Percentiles rank a stretch among this genome's conserved stretches.
These are phyloP conservation scores for Hansfordia pulvinata DNA, from an alignment of 2,329 filamentous ascomycete genomes.

Conservation along the genomic window DNA sequence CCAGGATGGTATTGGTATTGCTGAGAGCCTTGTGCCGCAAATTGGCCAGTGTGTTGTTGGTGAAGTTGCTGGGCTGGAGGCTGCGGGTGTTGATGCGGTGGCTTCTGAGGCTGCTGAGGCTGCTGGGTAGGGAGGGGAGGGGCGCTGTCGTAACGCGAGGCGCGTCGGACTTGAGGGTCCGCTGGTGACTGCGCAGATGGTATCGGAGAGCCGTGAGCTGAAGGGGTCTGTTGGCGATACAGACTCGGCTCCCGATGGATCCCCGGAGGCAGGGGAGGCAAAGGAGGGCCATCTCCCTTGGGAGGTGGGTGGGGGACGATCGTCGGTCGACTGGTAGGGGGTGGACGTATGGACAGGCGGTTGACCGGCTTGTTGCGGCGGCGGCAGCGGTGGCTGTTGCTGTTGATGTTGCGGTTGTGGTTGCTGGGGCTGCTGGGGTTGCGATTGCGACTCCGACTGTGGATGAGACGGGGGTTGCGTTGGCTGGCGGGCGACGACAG, in stretches of 20 bases:
- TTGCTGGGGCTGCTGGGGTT: slow-evolving; percentile 13
- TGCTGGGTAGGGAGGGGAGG: slow-evolving; percentile 16
- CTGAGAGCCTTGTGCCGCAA: too few relatives aligned
- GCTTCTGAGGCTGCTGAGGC: slow-evolving; percentile 9
- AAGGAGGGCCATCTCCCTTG: slow-evolving; percentile 13
- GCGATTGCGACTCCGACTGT: slow-evolving; percentile 18
- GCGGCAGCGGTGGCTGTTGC: slow-evolving; percentile 17
- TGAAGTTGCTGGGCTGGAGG: slow-evolving; percentile 14
- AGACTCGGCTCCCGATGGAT: slow-evolving; percentile 12
- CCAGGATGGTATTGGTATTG: too few relatives aligned
- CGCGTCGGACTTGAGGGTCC: slow-evolving; percentile 10
- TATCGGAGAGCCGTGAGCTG: too few relatives aligned
- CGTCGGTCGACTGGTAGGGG: too few relatives aligned
- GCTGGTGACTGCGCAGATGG: slow-evolving; percentile 6
- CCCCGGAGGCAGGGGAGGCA: slow-evolving; percentile 21
- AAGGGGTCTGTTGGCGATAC: slow-evolving; percentile 8
- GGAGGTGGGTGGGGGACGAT: slow-evolving; percentile 19
- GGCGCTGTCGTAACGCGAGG: slow-evolving; percentile 19
- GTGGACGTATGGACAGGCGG: too few relatives aligned
- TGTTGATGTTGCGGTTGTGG: slow-evolving; percentile 23
- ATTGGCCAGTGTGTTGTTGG: slow-evolving; percentile 10
- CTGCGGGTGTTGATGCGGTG: slow-evolving; percentile 10
- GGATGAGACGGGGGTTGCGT: background rate
- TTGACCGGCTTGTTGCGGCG: slow-evolving; percentile 33
- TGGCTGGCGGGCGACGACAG: slow-evolving; percentile 66